These are phyloP conservation scores for Lecanoromycetidae sp. DNA, from an alignment of 2,329 filamentous ascomycete genomes.

Conservation along the genomic window DNA sequence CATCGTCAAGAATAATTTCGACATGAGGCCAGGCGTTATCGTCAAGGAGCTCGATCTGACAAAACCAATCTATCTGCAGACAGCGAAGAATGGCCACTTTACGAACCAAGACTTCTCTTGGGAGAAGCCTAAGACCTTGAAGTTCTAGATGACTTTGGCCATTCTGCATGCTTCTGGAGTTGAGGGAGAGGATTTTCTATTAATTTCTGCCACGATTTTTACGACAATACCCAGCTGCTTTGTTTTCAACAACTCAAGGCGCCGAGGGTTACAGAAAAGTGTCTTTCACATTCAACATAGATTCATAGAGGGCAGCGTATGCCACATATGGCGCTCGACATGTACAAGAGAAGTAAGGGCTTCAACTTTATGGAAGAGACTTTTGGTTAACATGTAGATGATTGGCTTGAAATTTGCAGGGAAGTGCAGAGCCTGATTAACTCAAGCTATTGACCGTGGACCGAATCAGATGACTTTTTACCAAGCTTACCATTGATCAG, in stretches of 20 bases:
- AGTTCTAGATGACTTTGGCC: constrained; percentile 51
- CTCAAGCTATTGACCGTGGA: background rate
- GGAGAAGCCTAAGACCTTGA: constrained; percentile 95
- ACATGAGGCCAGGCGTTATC: constrained; percentile 95
- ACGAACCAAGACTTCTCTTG: constrained; percentile 96
- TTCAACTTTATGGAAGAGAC: constrained; percentile 9
- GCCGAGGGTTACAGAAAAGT: constrained; percentile 6
- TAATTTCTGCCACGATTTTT: constrained; percentile 18
- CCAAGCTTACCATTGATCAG: too few species aligned
- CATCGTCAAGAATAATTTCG: constrained; percentile 93
- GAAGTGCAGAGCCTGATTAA: too few species aligned
- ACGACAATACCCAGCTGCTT: constrained; percentile 35
- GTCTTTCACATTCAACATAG: constrained; percentile 15
- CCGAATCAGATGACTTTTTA: background rate
- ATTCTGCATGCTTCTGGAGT: background rate
- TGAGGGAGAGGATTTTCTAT: constrained; percentile 10
- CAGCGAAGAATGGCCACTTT: constrained; percentile 99
- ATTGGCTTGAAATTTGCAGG: background rate
- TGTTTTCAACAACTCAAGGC: constrained; percentile 39
- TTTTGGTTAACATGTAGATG: too few species aligned
- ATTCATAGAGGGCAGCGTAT: constrained; percentile 9
- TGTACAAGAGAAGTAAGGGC: too few species aligned
- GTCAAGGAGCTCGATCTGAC: constrained; percentile 91
- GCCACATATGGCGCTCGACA: constrained; percentile 1
- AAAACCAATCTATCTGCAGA: constrained; percentile 96